Base-by-base conservation (phyloP, 768 basidiomycete genomes). In the Steccherinum ochraceum region DNA sequence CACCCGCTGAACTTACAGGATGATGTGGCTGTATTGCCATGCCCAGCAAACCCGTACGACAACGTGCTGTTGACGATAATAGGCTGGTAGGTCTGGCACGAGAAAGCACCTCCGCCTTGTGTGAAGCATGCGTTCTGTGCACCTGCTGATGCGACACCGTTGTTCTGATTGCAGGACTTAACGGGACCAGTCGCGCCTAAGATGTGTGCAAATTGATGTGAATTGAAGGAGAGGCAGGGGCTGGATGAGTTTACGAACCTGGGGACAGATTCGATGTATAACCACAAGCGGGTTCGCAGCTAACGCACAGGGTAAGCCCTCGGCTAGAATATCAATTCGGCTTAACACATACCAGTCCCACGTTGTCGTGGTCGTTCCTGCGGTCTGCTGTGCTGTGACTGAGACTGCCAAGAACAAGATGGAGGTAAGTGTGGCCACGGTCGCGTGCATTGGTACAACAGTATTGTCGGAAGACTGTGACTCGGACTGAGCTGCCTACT, bases 61-160 rank as follows among this genome's bases (percentile, higher is more conserved):
- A 57, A 46, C 40, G 53, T 50, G 53, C 45, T 51, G 53, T 53
- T 57, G 35, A 57, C 56, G 53, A 55, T 50, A 51, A 57, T 57
- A 25, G 53, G 53, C 53, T 54, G 56, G 46, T 54, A 57, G 25
- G 44, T 54, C 24, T 42, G 45, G 56, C 56, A 57, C 16, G 56
- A 57, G 50, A 53, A 54, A 13, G 56, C 46, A 12, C 49, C 50
- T 41, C 41, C 49, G 20, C 51, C 56, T 12, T 50, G 49, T 35
- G 56, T 53, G 53, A 57, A 54, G 51, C 56, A 54, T 12, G 56
- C 56, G 48, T 57, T 57, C 51, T 51, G 50, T 1, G 53, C 51
- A 7, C 53, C 56, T 4, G 54, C 19, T 3, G 51, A 27, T 10
- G 54, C 46, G n/a, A 46, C 30, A 12, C 51, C 51, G 53, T 54